These are phyloP conservation scores for Hypoxylon sp. DNA, from an alignment of 2,329 filamentous ascomycete genomes.

Conservation along the genomic window DNA sequence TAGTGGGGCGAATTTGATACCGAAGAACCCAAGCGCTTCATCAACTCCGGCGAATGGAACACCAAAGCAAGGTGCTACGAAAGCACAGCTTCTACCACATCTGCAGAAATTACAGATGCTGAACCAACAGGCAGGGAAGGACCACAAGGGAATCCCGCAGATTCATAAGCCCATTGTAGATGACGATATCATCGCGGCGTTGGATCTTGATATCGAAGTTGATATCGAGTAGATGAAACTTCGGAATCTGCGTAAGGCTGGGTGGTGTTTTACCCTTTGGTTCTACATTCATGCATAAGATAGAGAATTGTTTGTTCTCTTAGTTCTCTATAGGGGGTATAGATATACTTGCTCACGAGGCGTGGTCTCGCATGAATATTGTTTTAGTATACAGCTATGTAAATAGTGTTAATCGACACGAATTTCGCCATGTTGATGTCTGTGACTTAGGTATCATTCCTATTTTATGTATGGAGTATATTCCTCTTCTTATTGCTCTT, in stretches of 20 bases:
- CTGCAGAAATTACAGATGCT: constrained; percentile 66
- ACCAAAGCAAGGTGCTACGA: constrained; percentile 59
- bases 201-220: constrained; percentile 93
- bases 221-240: constrained; percentile 70
- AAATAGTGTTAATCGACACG: not conserved
- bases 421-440: no score
- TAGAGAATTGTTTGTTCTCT: no score
- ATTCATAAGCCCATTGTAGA: constrained; percentile 86
- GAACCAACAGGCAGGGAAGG: constrained; percentile 64
- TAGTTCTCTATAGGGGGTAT: not conserved
- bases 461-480: no score
- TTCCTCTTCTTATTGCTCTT: no score
- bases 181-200: constrained; percentile 88
- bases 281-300: constrained; percentile 1
- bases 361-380: not conserved
- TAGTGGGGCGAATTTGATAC: constrained; percentile 61
- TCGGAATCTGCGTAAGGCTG: not conserved
- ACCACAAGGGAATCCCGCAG: constrained; percentile 71
- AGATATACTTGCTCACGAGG: not conserved
- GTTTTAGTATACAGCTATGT: not conserved
- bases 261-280: not conserved
- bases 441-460: no score
- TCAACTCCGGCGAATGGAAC: constrained; percentile 66
- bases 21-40: constrained; percentile 61
- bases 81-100: constrained; percentile 61